phyloP scores from a whole-genome alignment of 2,329 filamentous ascomycete genomes.

The Hymenoscyphus fructigenus region DNA sequence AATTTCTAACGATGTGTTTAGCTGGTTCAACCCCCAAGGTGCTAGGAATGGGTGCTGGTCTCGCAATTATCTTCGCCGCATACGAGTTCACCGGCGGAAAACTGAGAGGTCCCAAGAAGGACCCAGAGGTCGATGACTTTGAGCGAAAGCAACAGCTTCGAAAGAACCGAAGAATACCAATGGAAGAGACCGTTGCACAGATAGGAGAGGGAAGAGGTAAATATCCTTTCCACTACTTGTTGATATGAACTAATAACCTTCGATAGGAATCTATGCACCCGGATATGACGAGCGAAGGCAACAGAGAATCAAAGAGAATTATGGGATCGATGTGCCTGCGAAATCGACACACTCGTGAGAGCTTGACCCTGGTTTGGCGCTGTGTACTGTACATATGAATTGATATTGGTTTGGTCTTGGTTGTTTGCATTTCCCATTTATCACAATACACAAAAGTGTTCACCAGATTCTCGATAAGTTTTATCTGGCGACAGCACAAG shows the following conservation, averaged over 20 bases:
- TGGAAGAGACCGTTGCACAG: constrained; percentile 65
- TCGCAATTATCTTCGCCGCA: constrained; percentile 55
- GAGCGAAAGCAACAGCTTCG: constrained; percentile 61
- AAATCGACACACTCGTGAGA: constrained; percentile 24
- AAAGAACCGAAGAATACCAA: constrained; percentile 60
- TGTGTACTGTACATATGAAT: constrained; percentile 29
- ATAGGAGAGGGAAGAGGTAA: constrained; percentile 70
- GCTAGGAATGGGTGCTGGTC: constrained; percentile 60
- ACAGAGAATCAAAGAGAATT: constrained; percentile 66
- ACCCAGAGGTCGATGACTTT: constrained; percentile 59
- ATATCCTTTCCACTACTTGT: not conserved
- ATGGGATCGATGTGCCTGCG: constrained; percentile 62
- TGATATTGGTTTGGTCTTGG: constrained; percentile 3
- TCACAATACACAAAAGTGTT: not conserved
- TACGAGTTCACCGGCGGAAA: constrained; percentile 64
- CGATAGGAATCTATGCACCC: constrained; percentile 62
- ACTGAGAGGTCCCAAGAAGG: constrained; percentile 50
- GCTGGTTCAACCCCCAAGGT: constrained; percentile 62
- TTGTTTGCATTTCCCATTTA: not conserved
- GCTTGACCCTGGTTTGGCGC: not conserved
- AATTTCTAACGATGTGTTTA: constrained; percentile 36
- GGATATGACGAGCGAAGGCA: constrained; percentile 68
- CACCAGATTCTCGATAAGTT: not conserved
- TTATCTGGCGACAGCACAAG: not conserved
- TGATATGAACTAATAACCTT: not conserved